Evolutionary conservation across 1,284 basidiomycete species (phyloP).

Genomic region (Uromyces viciae-fabae): DNA sequence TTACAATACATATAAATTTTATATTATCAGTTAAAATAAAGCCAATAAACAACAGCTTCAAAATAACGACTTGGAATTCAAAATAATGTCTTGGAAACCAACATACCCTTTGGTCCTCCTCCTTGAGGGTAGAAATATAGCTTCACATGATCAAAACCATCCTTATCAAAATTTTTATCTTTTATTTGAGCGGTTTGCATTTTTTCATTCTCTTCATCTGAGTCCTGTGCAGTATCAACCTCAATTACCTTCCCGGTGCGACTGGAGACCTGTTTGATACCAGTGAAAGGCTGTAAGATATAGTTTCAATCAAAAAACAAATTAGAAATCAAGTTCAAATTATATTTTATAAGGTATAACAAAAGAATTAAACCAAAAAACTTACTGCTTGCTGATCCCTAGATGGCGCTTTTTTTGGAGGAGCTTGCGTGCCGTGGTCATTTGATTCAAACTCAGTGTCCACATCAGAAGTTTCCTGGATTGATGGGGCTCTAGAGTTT

Average conservation of each 20-base stretch:
- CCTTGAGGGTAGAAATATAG: too few relatives aligned
- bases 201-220: background rate
- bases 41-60: background rate
- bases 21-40: background rate
- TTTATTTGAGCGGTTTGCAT: background rate
- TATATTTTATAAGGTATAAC: too few relatives aligned
- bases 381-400: too few relatives aligned
- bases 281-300: background rate
- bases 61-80: background rate
- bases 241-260: background rate
- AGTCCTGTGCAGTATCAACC: background rate
- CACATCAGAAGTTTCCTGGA: background rate
- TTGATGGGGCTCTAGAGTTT: background rate
- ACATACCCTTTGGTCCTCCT: too few relatives aligned
- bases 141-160: too few relatives aligned
- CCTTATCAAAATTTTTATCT: background rate
- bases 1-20: background rate
- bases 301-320: too few relatives aligned
- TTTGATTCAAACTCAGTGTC: background rate
- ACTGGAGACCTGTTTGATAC: background rate
- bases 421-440: too few relatives aligned
- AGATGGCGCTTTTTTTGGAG: too few relatives aligned
- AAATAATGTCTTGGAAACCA: background rate
- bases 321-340: too few relatives aligned
- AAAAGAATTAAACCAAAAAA: too few relatives aligned